Conservation (phyloP, 805 yeast genomes). For the Ascoidea rubescens region DNA sequence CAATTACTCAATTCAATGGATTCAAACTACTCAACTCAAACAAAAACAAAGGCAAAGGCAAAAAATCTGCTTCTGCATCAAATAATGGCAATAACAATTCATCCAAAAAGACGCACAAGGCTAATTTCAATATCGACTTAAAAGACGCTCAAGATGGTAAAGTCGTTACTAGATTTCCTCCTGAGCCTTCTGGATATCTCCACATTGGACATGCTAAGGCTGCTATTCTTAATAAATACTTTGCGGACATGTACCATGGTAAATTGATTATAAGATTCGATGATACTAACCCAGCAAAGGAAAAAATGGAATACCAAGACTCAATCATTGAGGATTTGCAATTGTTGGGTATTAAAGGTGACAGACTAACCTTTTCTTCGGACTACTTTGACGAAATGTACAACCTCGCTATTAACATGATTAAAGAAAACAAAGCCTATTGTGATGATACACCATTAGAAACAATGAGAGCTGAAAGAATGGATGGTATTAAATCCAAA, state of each 20-base stretch:
- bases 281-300: constrained; percentile 96
- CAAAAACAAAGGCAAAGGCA: no score
- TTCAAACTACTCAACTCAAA: not conserved
- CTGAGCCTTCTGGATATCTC: constrained; percentile 98
- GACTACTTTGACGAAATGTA: constrained; percentile 90
- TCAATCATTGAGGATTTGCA: constrained; percentile 87
- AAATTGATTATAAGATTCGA: constrained; percentile 94
- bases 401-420: constrained; percentile 70
- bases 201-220: constrained; percentile 99
- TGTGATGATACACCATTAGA: constrained; percentile 94
- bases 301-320: constrained; percentile 87
- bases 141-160: constrained; percentile 86
- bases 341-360: constrained; percentile 88
- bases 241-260: constrained; percentile 92
- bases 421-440: constrained; percentile 93
- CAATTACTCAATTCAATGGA: not conserved
- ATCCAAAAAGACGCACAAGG: constrained; percentile 82
- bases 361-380: constrained; percentile 75
- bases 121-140: constrained; percentile 87
- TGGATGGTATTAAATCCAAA: constrained; percentile 87
- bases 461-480: constrained; percentile 96
- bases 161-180: constrained; percentile 98
- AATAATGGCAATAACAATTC: not conserved
- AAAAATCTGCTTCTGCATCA: not conserved
- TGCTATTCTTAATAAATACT: constrained; percentile 90